Base-by-base conservation (phyloP, 116 monocot species). In the Dioscorea cayenensis region DNA sequence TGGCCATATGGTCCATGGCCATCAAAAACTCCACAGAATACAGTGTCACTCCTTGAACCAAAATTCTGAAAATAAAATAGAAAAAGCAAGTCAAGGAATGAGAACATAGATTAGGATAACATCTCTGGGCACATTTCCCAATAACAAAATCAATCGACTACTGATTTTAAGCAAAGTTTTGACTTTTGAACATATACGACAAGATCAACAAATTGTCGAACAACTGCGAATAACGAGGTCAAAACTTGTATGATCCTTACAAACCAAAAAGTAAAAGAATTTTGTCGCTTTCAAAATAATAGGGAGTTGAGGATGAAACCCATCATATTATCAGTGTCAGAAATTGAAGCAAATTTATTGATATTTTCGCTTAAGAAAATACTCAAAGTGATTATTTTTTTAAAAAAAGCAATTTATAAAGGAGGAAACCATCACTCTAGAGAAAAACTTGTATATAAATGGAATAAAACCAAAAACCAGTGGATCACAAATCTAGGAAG, bases 1-100 rank as follows among this genome's bases (percentile, higher is more conserved):
- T 95, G 95, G 1, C 95, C 95, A 79, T 73, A 83, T 66, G 95
- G 95, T 22, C 95, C 95, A 70, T 95, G 95, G 22, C 95, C 95
- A 78, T 95, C 95, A 81, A 95, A 95, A 19, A 95, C 89, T 7
- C 95, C 95, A 75, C 95, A 95, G 52, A 95, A 91, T 23, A 89
- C 65, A 17, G 91, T 84, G 25, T 89, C 91, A 17, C 50, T 51
- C 64, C 77, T 82, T 64, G 89, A 87, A 79, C 84, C 80, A 66
- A 91, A 95, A 73, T 95, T 83, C 95, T 95, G 75, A 8, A 78
- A 55, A 18, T 6, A 16, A 55, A 55, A 55, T 55, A 55, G 5
- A 55, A 55, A 55, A 55, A 55, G 55, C 5, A n/a, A 55, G n/a
- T 55, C 14, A 55, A n/a, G 55, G 4, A 55, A 18, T 5, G 17